These are phyloP conservation scores for Sphagnum fallax DNA, from an alignment of 228 moss, liverwort and hornwort species.

Conservation along the genomic window DNA sequence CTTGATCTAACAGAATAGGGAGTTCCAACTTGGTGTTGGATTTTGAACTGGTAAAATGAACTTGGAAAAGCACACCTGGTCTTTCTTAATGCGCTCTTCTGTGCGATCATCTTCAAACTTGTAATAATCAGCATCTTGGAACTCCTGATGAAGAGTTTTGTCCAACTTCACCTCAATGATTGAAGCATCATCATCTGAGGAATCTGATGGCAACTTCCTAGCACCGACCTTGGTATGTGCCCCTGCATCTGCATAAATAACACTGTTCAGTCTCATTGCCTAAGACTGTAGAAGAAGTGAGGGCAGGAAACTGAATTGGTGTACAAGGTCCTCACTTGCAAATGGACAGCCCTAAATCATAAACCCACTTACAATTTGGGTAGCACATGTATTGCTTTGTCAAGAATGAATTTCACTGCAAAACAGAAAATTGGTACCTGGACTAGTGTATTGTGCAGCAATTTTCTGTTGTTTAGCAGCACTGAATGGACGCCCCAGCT, in stretches of 20 bases:
- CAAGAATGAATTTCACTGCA: too few relatives aligned
- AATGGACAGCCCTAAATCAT: background rate
- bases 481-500: too few relatives aligned
- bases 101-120: conserved; percentile 33
- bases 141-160: background rate
- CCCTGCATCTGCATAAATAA: background rate
- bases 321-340: background rate
- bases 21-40: background rate
- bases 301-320: background rate
- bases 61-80: conserved; percentile 7
- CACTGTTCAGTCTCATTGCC: background rate
- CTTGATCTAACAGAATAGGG: background rate
- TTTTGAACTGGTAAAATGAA: background rate
- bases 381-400: background rate
- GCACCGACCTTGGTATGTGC: background rate
- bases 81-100: conserved; percentile 12
- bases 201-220: background rate
- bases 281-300: background rate
- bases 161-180: background rate
- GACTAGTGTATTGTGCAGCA: too few relatives aligned
- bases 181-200: background rate
- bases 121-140: conserved; percentile 27
- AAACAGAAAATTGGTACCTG: too few relatives aligned
- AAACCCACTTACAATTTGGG: too few relatives aligned
- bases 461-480: too few relatives aligned